Evolutionary conservation across 164 flowering plant species (phyloP).

Genomic region (Umbellularia californica): DNA sequence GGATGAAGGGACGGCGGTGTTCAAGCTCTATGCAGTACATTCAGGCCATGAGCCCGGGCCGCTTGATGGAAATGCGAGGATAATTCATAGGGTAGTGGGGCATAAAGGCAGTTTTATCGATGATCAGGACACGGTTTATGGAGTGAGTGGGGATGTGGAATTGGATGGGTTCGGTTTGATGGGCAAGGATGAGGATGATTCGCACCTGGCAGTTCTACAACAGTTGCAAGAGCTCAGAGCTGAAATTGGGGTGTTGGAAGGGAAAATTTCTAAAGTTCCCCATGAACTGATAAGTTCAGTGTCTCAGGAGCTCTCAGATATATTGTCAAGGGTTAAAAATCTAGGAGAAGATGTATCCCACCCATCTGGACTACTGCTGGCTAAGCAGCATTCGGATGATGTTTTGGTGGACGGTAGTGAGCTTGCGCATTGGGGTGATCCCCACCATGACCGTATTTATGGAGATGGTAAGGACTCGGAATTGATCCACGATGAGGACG

Average conservation of each 20-base stretch:
- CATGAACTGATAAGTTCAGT: slow-evolving; percentile 50
- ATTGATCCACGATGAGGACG: slow-evolving; percentile 87
- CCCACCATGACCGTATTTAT: slow-evolving; percentile 51
- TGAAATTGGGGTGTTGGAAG: slow-evolving; percentile 70
- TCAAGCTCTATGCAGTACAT: slow-evolving; percentile 94
- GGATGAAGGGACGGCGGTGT: slow-evolving; percentile 88
- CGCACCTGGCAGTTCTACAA: slow-evolving; percentile 55
- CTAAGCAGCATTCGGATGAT: slow-evolving; percentile 63
- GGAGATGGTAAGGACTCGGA: slow-evolving; percentile 76
- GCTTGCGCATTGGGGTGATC: slow-evolving; percentile 72
- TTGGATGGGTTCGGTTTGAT: slow-evolving; percentile 49
- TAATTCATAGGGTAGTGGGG: slow-evolving; percentile 90
- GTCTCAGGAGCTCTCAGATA: slow-evolving; percentile 67
- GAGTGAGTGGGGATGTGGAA: slow-evolving; percentile 70
- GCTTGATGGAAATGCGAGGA: slow-evolving; percentile 95
- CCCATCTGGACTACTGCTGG: slow-evolving; percentile 41
- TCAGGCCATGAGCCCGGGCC: slow-evolving; percentile 98
- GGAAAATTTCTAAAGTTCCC: slow-evolving; percentile 55
- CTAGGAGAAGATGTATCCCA: slow-evolving; percentile 57
- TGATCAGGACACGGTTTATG: slow-evolving; percentile 74
- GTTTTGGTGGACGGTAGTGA: slow-evolving; percentile 59
- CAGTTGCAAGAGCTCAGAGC: slow-evolving; percentile 71
- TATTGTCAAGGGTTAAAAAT: slow-evolving; percentile 55
- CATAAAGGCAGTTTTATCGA: slow-evolving; percentile 60
- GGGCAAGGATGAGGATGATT: slow-evolving; percentile 61